These are phyloP conservation scores for Metschnikowia corniflorae DNA, from an alignment of 805 yeast genomes.

Conservation along the genomic window DNA sequence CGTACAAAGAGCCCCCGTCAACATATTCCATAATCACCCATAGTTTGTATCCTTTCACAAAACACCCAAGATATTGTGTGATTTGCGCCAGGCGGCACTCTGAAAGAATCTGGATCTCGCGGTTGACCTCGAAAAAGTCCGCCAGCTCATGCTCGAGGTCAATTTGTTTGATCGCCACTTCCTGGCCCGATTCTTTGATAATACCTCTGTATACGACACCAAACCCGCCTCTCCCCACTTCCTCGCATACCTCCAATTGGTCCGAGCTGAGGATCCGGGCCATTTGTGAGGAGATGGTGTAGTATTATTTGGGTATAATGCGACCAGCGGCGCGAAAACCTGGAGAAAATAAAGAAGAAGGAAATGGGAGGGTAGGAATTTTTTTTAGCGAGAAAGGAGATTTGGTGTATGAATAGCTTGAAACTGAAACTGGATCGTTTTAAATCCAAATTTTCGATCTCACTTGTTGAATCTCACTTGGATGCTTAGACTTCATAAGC, in stretches of 20 bases:
- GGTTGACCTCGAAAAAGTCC: conserved; percentile 68
- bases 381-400: too few relatives aligned
- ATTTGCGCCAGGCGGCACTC: conserved; percentile 62
- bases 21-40: conserved; percentile 82
- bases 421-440: too few relatives aligned
- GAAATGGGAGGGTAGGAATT: too few relatives aligned
- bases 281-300: too few relatives aligned
- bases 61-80: conserved; percentile 68
- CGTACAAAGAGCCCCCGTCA: conserved; percentile 75
- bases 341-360: too few relatives aligned
- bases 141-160: conserved; percentile 64
- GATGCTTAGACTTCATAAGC: too few relatives aligned
- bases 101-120: conserved; percentile 65
- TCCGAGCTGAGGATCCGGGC: conserved; percentile 29
- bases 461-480: too few relatives aligned
- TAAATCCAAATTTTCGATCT: too few relatives aligned
- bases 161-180: conserved; percentile 62
- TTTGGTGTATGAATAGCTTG: too few relatives aligned
- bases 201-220: conserved; percentile 71
- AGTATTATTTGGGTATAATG: too few relatives aligned
- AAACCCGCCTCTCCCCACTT: conserved; percentile 76
- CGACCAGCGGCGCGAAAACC: too few relatives aligned
- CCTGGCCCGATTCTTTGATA: conserved; percentile 39
- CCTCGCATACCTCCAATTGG: conserved; percentile 42
- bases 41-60: conserved; percentile 62